Conservation (phyloP, 306 rosid genomes). For the Argentina anserina region DNA sequence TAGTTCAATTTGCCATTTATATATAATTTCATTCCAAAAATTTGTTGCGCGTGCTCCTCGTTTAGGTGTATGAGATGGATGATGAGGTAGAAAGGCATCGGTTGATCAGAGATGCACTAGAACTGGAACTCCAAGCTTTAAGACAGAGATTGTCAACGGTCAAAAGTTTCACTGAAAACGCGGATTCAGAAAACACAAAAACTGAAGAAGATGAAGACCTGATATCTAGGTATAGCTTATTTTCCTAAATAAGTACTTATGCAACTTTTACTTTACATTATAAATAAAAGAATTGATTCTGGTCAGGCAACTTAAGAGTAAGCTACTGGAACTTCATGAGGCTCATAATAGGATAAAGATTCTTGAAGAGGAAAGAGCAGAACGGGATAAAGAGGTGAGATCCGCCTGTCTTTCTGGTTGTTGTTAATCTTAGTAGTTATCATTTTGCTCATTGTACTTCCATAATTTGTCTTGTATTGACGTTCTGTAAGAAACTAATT, state of each 20-base stretch:
- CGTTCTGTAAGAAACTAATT: conserved; percentile 14
- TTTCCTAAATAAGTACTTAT: conserved; percentile 23
- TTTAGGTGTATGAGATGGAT: conserved; percentile 80
- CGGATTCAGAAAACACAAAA: conserved; percentile 39
- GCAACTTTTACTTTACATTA: conserved; percentile 12
- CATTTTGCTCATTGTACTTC: conserved; percentile 5
- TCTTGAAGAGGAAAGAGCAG: conserved; percentile 78
- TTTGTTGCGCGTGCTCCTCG: conserved; percentile 10
- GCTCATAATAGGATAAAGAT: conserved; percentile 59
- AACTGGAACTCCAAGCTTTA: conserved; percentile 65
- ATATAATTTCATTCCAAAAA: neutral
- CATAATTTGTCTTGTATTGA: neutral
- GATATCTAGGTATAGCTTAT: conserved; percentile 51
- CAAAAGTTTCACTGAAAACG: conserved; percentile 44
- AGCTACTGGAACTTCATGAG: conserved; percentile 53
- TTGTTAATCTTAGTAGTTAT: conserved; percentile 7
- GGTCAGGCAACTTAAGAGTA: conserved; percentile 46
- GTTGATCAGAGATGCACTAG: conserved; percentile 66
- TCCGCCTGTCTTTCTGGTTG: conserved; percentile 19
- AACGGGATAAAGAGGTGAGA: conserved; percentile 66
- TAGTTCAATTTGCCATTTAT: neutral
- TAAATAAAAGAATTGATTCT: conserved; percentile 17
- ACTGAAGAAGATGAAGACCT: conserved; percentile 45
- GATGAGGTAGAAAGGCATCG: conserved; percentile 79
- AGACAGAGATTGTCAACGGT: conserved; percentile 61